phyloP scores from a whole-genome alignment of 495 filamentous ascomycete species.

The Aspergillus ellipticus region DNA sequence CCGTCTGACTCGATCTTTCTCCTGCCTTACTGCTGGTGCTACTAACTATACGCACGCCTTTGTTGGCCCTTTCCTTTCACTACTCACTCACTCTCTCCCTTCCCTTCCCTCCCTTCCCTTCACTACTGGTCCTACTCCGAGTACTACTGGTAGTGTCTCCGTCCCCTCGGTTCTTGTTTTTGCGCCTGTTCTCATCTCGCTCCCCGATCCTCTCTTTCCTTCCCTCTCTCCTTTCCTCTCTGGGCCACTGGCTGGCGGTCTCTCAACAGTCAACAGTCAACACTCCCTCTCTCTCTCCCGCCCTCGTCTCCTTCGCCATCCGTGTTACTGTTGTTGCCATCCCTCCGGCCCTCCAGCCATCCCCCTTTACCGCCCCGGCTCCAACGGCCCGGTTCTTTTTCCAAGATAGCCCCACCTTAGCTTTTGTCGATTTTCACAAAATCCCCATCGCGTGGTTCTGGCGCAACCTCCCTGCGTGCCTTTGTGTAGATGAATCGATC shows the following conservation, averaged over 20 bases:
- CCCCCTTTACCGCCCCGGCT: conserved; percentile 11
- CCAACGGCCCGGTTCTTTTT: conserved; percentile 22
- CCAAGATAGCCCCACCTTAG: conserved; percentile 28
- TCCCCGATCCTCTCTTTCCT: conserved; percentile 8
- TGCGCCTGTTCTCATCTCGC: background rate
- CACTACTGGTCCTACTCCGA: no score
- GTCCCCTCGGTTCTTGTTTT: no score
- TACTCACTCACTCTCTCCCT: background rate
- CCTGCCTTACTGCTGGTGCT: no score
- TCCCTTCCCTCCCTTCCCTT: conserved; percentile 1
- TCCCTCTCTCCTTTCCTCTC: conserved; percentile 11
- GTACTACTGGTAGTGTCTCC: no score
- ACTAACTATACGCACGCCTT: background rate
- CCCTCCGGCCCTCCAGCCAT: conserved; percentile 1
- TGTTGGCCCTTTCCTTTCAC: background rate
- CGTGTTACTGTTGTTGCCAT: no score
- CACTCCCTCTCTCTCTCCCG: conserved; percentile 1
- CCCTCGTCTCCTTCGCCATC: conserved; percentile 2
- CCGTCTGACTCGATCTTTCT: background rate
- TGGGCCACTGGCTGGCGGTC: no score
- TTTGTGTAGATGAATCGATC: conserved; percentile 44
- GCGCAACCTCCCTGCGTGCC: conserved; percentile 8
- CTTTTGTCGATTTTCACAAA: conserved; percentile 18
- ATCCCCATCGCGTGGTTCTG: conserved; percentile 11
- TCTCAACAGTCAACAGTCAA: background rate